A percentile compares a stretch with the other conserved stretches of the same genome.
phyloP scores from a whole-genome alignment of 2,329 filamentous ascomycete genomes.

The Aspergillus fischeri region DNA sequence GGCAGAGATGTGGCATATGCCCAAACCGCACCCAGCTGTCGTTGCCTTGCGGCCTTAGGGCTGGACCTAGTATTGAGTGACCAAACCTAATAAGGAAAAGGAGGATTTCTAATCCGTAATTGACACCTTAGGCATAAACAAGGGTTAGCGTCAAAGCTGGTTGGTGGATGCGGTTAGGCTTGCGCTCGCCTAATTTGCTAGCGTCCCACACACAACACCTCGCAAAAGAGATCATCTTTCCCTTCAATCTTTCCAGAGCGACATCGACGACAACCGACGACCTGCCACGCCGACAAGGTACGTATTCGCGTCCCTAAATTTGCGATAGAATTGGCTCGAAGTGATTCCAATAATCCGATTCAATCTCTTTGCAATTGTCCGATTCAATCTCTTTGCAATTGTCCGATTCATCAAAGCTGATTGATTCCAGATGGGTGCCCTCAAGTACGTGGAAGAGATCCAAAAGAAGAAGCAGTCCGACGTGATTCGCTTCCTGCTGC shows the following conservation, averaged over 20 bases:
- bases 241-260: conserved; percentile 35
- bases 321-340: not conserved
- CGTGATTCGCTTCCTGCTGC: conserved; percentile 99
- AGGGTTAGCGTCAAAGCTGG: conserved; percentile 7
- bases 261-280: conserved; percentile 43
- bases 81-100: not conserved
- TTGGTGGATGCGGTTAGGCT: conserved; percentile 22
- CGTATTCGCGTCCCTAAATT: conserved; percentile 11
- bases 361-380: not conserved
- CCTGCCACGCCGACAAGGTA: conserved; percentile 44
- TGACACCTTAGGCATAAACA: conserved; percentile 11
- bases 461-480: conserved; percentile 99
- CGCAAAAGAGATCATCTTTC: conserved; percentile 25
- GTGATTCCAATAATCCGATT: not conserved
- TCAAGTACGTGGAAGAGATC: conserved; percentile 99
- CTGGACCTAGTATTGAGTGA: not conserved
- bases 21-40: not conserved
- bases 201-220: conserved; percentile 41
- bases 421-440: conserved; percentile 80
- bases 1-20: not conserved
- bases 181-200: conserved; percentile 42
- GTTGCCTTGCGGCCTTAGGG: conserved; percentile 11
- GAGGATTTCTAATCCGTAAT: not conserved
- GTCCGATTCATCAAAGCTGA: conserved; percentile 7
- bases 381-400: not conserved